These are phyloP conservation scores for Tillandsia leiboldiana DNA, from an alignment of 176 grass and related monocot genomes.

Conservation along the genomic window DNA sequence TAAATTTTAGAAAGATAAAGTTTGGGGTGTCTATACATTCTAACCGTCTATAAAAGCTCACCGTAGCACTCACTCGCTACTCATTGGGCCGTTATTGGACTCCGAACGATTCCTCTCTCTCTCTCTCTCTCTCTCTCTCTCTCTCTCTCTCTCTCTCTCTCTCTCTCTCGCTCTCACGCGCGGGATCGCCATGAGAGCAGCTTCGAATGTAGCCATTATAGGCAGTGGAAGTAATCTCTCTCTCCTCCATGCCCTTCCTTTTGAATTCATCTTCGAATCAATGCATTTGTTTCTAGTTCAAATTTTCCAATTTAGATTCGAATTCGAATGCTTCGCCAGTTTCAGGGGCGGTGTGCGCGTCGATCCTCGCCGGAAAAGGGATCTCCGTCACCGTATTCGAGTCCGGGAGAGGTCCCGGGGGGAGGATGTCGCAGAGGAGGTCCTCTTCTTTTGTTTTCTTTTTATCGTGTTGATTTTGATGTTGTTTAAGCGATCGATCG, in stretches of 20 bases:
- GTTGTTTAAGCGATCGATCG: background rate
- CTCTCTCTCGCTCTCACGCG: background rate
- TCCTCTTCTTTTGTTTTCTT: slow-evolving; percentile 21
- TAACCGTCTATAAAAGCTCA: too few relatives aligned
- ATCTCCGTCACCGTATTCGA: slow-evolving; percentile 77
- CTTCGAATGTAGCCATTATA: slow-evolving; percentile 47
- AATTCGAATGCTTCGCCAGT: slow-evolving; percentile 35
- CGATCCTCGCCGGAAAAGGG: slow-evolving; percentile 60
- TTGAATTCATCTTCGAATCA: background rate
- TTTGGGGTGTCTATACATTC: too few relatives aligned
- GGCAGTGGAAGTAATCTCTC: slow-evolving; percentile 73
- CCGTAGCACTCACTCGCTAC: too few relatives aligned
- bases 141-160: background rate
- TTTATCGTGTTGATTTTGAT: background rate
- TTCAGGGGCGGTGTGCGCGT: slow-evolving; percentile 78
- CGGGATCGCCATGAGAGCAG: slow-evolving; percentile 22
- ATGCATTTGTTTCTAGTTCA: background rate
- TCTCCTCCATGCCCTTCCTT: background rate
- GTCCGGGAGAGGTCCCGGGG: slow-evolving; percentile 67
- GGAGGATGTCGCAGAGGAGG: slow-evolving; percentile 87
- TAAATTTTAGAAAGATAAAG: too few relatives aligned
- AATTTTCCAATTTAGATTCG: too few relatives aligned
- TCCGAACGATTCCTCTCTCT: background rate
- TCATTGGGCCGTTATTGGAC: background rate
- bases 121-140: background rate